A percentile compares a stretch with the other conserved stretches of the same genome.
These are phyloP conservation scores for Aspergillus pseudotamarii DNA, from an alignment of 2,329 filamentous ascomycete genomes.

Conservation along the genomic window DNA sequence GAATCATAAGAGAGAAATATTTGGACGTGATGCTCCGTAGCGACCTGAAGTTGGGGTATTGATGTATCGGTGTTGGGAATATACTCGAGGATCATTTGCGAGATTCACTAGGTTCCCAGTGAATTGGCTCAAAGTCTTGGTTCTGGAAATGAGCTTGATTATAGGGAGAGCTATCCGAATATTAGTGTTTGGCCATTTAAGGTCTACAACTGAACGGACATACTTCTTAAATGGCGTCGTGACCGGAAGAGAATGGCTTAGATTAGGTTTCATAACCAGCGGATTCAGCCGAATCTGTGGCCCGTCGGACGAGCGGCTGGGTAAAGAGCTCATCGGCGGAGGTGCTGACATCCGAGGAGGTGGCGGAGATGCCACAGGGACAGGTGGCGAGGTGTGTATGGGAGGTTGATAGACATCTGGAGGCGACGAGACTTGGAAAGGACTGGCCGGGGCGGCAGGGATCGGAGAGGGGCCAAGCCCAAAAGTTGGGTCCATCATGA, in stretches of 20 bases:
- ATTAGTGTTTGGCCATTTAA: conserved; percentile 4
- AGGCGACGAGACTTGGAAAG: conserved; percentile 34
- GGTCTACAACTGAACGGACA: conserved; percentile 12
- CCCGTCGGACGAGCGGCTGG: conserved; percentile 38
- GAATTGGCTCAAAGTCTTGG: conserved; percentile 48
- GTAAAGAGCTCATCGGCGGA: conserved; percentile 36
- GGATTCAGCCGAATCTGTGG: conserved; percentile 47
- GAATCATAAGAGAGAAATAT: neutral
- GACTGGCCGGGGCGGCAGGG: conserved; percentile 32
- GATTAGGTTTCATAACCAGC: conserved; percentile 43
- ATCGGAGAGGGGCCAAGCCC: conserved; percentile 32
- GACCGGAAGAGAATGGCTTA: conserved; percentile 44
- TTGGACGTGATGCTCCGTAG: neutral
- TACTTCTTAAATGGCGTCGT: conserved; percentile 48
- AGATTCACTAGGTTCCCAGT: conserved; percentile 47
- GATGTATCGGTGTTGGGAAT: neutral
- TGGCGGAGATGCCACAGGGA: conserved; percentile 32
- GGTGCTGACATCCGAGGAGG: conserved; percentile 29
- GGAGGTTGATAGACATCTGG: conserved; percentile 40
- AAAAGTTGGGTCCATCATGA: conserved; percentile 42
- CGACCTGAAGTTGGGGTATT: neutral
- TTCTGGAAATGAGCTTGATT: conserved; percentile 52
- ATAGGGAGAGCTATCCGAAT: conserved; percentile 41
- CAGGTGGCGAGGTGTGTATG: conserved; percentile 29
- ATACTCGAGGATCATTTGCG: conserved; percentile 26